Evolutionary conservation across 352 stramenopile genomes (phyloP), one percentile per base, ranked within the genome.

Genomic region (Phytophthora lateralis): DNA sequence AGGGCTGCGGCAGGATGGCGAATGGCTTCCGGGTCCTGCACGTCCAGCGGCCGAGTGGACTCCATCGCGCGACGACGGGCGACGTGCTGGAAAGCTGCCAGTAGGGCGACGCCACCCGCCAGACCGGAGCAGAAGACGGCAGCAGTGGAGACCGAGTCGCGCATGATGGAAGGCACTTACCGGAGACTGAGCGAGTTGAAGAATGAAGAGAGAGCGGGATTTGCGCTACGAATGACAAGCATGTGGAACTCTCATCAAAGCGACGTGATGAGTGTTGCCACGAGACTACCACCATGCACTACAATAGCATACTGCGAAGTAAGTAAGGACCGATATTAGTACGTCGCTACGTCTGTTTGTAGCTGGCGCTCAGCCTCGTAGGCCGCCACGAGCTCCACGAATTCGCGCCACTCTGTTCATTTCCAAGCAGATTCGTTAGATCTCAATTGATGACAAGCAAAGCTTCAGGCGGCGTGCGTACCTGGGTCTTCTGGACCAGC

Each of bases 401-500:
- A 87, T 52, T 89, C 80, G 12, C 42, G 42, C 73, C 73, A 85
- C 27, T 85, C 77, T 82, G 43, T 37, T 20, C 18, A 48, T 1
- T 21, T 18, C 29, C 37, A 15, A 12, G 15, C 27, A 50, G 34
- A 20, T 39, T 12, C 8, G 15, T 24, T 24, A 44, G 38, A 12
- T 8, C 14, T 41, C 14, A 41, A 26, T 20, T 41, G 27, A 41
- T 41, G 10, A 10, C 18, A 11, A 26, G 0, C 11, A 39, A 21
- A 15, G 26, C 6, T 30, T 30, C 17, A 21, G 6, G 7, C 10
- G 20, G 10, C 6, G 37, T 12, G 35, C 38, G 35, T 21, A 65
- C 64, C 60, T 62, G 34, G 18, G 39, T 66, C 52, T 55, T 69
- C 67, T 11, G 39, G 35, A 10, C 46, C 34, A 6, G 44, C 51